Percentiles rank a stretch among this genome's conserved stretches.
phyloP scores from a whole-genome alignment of 192 early-diverging fungal species.

The Backusella tarrabulga region DNA sequence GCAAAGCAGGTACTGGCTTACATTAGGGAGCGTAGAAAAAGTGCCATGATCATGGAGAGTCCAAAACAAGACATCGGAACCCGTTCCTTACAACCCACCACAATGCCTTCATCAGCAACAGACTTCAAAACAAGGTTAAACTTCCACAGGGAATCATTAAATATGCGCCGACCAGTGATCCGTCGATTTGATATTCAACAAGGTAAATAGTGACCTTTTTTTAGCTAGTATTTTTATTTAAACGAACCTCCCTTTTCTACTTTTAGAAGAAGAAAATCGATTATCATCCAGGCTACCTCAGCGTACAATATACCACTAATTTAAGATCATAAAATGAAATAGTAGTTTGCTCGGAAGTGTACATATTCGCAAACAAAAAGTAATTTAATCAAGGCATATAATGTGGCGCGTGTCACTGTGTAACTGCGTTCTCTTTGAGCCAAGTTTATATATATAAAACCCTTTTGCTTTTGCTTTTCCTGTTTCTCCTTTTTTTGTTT shows the following conservation, averaged over 20 bases:
- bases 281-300: constrained; percentile 1
- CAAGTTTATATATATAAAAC: not conserved
- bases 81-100: not conserved
- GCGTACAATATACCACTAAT: not conserved
- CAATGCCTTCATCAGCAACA: not conserved
- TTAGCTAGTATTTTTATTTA: not conserved
- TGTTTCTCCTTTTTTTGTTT: constrained; percentile 1
- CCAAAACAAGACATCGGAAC: not conserved
- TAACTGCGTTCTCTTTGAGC: not conserved
- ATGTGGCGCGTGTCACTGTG: constrained; percentile 10
- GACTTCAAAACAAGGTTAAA: not conserved
- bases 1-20: constrained; percentile 11
- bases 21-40: constrained; percentile 16
- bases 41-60: not conserved
- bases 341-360: not conserved
- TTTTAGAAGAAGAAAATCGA: not conserved
- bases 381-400: not conserved
- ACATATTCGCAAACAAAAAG: not conserved
- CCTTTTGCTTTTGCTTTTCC: not conserved
- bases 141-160: not conserved
- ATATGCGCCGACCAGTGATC: not conserved
- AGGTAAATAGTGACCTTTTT: not conserved
- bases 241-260: not conserved
- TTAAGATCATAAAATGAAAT: not conserved
- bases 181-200: not conserved